phyloP scores from a whole-genome alignment of 2,329 filamentous ascomycete species.

The Epichloe aotearoae region DNA sequence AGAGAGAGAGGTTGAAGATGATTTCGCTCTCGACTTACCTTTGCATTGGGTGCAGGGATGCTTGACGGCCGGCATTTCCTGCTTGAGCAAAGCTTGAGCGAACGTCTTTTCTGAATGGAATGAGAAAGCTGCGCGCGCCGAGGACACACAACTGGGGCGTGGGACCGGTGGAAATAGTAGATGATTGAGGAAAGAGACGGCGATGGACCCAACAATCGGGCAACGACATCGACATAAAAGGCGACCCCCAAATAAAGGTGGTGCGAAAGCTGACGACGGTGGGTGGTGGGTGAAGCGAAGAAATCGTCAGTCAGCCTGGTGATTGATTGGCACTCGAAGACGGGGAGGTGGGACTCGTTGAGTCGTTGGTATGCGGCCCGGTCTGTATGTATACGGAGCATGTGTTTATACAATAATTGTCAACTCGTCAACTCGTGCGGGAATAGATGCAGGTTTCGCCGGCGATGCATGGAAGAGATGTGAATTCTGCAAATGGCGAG shows the following conservation, averaged over 20 bases:
- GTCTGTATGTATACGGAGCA: too few relatives aligned
- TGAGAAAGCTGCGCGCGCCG: neutral
- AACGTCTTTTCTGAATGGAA: neutral
- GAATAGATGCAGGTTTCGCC: too few relatives aligned
- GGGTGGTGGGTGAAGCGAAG: neutral
- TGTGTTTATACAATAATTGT: too few relatives aligned
- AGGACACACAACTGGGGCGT: neutral
- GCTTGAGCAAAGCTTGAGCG: neutral
- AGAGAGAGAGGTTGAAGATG: neutral
- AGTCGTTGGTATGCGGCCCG: too few relatives aligned
- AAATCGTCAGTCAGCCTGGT: neutral
- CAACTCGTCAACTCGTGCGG: too few relatives aligned
- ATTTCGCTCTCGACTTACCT: constrained; percentile 12
- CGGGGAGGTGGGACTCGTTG: constrained; percentile 2
- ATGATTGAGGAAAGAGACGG: neutral
- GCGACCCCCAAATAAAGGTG: neutral
- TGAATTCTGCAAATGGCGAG: too few relatives aligned
- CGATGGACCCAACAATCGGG: neutral
- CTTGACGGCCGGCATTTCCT: constrained; percentile 20
- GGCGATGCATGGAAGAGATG: too few relatives aligned
- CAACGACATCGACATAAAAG: neutral
- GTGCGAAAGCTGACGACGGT: constrained; percentile 1
- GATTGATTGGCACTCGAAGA: constrained; percentile 1
- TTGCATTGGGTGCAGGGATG: constrained; percentile 23
- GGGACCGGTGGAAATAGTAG: neutral